Evolutionary conservation across 331 rosid species (phyloP).

Genomic region (Quercus phellos): DNA sequence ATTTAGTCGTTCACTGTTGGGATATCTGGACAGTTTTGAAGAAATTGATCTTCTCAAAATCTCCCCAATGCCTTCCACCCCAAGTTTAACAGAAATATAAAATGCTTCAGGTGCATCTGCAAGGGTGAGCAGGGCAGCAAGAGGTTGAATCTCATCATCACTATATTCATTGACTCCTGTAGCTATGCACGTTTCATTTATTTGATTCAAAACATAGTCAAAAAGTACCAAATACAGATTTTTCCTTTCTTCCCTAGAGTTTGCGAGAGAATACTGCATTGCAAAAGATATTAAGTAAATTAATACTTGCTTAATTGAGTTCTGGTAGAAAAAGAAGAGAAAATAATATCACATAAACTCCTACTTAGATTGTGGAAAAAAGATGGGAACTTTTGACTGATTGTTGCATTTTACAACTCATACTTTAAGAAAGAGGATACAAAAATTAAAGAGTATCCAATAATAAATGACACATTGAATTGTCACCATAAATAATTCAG

Average conservation of each 20-base stretch:
- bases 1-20: conserved; percentile 75
- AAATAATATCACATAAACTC: background rate
- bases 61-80: conserved; percentile 92
- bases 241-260: conserved; percentile 81
- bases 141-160: conserved; percentile 91
- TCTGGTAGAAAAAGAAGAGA: conserved; percentile 4
- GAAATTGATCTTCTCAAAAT: conserved; percentile 83
- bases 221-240: conserved; percentile 85
- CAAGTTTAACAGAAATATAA: conserved; percentile 87
- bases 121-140: conserved; percentile 74
- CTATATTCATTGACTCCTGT: conserved; percentile 71
- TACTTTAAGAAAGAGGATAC: background rate
- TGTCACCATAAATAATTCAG: conserved; percentile 12
- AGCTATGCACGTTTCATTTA: conserved; percentile 65
- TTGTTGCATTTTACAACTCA: conserved; percentile 3
- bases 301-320: background rate
- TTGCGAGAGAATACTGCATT: conserved; percentile 89
- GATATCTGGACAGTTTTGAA: conserved; percentile 65
- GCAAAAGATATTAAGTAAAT: conserved; percentile 16
- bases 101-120: conserved; percentile 91
- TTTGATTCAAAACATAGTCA: conserved; percentile 83
- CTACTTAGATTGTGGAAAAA: background rate
- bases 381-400: background rate
- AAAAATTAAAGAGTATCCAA: conserved; percentile 6
- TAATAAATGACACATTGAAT: background rate